A percentile compares a stretch with the other conserved stretches of the same genome.
phyloP scores from a whole-genome alignment of 2,329 filamentous ascomycete genomes.

The Microdochium trichocladiopsis region DNA sequence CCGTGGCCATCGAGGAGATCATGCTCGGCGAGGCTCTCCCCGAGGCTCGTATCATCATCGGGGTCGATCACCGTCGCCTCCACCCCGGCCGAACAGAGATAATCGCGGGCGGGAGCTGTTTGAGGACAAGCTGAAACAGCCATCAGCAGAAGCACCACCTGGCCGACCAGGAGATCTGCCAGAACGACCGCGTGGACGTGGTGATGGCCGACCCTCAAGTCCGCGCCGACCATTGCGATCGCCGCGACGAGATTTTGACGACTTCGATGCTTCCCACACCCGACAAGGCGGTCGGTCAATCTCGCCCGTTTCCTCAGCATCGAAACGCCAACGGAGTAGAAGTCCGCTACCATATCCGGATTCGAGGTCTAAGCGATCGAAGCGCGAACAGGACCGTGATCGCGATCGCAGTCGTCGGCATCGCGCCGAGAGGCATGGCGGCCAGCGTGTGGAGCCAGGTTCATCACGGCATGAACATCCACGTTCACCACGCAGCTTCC shows the following conservation, averaged over 20 bases:
- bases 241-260: not conserved
- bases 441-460: not conserved
- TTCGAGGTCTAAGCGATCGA: not conserved
- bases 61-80: not conserved
- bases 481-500: not conserved
- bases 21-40: not conserved
- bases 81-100: not conserved
- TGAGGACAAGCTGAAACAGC: not conserved
- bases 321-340: not conserved
- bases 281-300: not conserved
- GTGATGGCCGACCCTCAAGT: not conserved
- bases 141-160: not conserved
- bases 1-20: not conserved
- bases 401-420: conserved; percentile 27
- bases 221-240: not conserved
- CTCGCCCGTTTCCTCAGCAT: not conserved
- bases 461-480: not conserved
- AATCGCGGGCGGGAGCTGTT: not conserved
- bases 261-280: not conserved
- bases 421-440: conserved; percentile 9
- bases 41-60: not conserved
- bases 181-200: not conserved
- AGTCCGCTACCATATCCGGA: not conserved
- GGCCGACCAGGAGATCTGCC: not conserved
- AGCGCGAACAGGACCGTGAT: conserved; percentile 27